Evolutionary conservation across 225 moss, liverwort and hornwort genomes (phyloP).

Genomic region (Bryoerythrophyllum caledonicum): DNA sequence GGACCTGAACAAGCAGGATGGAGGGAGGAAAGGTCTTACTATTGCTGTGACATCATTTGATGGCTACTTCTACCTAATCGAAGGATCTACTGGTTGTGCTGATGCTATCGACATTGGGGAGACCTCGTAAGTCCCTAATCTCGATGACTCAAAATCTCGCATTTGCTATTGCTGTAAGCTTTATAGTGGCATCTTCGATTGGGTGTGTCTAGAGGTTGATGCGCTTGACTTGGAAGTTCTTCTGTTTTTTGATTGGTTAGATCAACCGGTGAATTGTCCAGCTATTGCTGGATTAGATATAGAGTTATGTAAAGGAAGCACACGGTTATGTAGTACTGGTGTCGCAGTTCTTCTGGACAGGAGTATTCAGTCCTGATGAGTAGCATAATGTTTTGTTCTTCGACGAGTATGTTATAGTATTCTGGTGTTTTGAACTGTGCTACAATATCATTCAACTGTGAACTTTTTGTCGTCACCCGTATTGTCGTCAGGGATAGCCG

Average conservation of each 20-base stretch:
- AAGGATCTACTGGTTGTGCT: constrained; percentile 94
- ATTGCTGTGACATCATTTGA: constrained; percentile 96
- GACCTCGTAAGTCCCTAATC: constrained; percentile 66
- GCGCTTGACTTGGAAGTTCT: neutral
- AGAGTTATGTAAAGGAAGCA: neutral
- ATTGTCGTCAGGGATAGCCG: neutral
- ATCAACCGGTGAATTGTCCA: constrained; percentile 10
- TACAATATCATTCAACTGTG: neutral
- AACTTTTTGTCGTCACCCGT: constrained; percentile 10
- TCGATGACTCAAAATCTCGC: neutral
- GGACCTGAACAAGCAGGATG: constrained; percentile 69
- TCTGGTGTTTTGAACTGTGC: neutral
- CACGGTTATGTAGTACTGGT: constrained; percentile 15
- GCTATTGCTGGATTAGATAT: constrained; percentile 7
- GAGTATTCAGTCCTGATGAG: constrained; percentile 3
- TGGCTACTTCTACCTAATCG: constrained; percentile 97
- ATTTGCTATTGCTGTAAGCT: neutral
- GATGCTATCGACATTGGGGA: constrained; percentile 98
- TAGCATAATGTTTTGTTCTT: neutral
- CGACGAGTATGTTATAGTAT: neutral
- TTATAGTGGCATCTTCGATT: too few relatives aligned
- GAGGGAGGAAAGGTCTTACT: constrained; percentile 69
- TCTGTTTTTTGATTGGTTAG: neutral
- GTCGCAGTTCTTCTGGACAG: neutral
- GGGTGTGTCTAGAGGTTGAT: neutral